Conservation (phyloP, 2,329 filamentous ascomycete genomes). For the Penicillium oxalicum region DNA sequence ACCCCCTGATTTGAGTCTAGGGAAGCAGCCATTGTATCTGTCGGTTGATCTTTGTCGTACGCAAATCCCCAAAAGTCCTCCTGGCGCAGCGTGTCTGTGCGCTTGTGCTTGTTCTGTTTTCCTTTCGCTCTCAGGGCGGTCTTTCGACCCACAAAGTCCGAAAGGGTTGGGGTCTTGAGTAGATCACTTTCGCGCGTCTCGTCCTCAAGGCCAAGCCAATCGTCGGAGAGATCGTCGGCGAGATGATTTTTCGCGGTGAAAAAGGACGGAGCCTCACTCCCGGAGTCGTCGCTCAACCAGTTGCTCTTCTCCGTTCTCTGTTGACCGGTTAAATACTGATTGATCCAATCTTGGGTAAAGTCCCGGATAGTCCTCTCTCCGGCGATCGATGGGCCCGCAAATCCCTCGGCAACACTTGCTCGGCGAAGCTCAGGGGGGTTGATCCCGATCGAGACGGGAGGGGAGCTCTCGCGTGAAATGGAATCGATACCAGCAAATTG, state of each 20-base stretch:
- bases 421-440: constrained; percentile 25
- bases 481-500: constrained; percentile 43
- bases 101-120: constrained; percentile 33
- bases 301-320: constrained; percentile 64
- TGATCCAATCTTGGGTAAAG: constrained; percentile 79
- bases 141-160: constrained; percentile 31
- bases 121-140: constrained; percentile 20
- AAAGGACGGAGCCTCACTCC: constrained; percentile 66
- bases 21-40: constrained; percentile 30
- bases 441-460: constrained; percentile 24
- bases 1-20: constrained; percentile 19
- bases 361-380: constrained; percentile 43
- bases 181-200: constrained; percentile 34
- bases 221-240: constrained; percentile 38
- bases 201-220: constrained; percentile 41
- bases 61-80: constrained; percentile 43
- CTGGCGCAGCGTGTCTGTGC: constrained; percentile 40
- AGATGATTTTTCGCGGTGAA: constrained; percentile 38
- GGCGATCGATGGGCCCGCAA: constrained; percentile 16
- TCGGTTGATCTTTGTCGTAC: constrained; percentile 36
- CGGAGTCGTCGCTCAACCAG: constrained; percentile 76
- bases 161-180: constrained; percentile 36
- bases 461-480: constrained; percentile 31
- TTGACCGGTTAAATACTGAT: constrained; percentile 70
- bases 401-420: constrained; percentile 23